Base-by-base conservation (phyloP, 768 basidiomycete genomes). In the Boletus reticuloceps region DNA sequence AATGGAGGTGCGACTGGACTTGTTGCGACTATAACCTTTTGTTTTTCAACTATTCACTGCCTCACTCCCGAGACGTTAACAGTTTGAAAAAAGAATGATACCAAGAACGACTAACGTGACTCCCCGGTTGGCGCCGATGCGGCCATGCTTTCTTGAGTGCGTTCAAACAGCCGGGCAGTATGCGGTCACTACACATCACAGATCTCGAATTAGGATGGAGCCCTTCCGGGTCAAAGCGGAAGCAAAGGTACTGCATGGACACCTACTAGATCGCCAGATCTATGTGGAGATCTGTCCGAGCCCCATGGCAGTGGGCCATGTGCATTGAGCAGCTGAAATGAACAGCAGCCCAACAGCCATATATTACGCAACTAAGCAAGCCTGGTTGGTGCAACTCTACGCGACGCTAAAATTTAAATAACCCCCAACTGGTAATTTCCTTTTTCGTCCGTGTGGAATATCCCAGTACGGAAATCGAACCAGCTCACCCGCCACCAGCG, bases 21-120 rank as follows among this genome's bases (percentile, higher is more conserved):
- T 16, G 14, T 3, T 12, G 25, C 25, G 5, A 31, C 8, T 16
- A 41, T 27, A 17, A 6, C 22, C 22, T 3, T 34, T 44, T 34
- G 27, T 49, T 42, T 64, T 65, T 69, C 41, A 56, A 66, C 32
- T 38, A n/a, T 3, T 27, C 59, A 53, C 51, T 34, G 60, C 53
- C 20, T 27, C 47, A 29, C 32, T 48, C 47, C 55, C 34, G 34
- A 36, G 12, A 36, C 34, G 34, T 12, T 36, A 11, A 14, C 14
- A 36, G 34, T 14, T 6, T 14, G 11, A 16, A 6, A 32, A 36
- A 47, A 20, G 46, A 47, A 41, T 22, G 46, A 47, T 22, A 48
- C 22, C 36, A 2, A 31, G 20, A 25, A 41, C 20, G 17, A 38
- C 39, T 40, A 17, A 39, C 40, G 39, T 16, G 51, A 47, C 19